Evolutionary conservation across 306 rosid species (phyloP), one percentile per base, ranked within the genome.

Genomic region (Gillenia trifoliata): DNA sequence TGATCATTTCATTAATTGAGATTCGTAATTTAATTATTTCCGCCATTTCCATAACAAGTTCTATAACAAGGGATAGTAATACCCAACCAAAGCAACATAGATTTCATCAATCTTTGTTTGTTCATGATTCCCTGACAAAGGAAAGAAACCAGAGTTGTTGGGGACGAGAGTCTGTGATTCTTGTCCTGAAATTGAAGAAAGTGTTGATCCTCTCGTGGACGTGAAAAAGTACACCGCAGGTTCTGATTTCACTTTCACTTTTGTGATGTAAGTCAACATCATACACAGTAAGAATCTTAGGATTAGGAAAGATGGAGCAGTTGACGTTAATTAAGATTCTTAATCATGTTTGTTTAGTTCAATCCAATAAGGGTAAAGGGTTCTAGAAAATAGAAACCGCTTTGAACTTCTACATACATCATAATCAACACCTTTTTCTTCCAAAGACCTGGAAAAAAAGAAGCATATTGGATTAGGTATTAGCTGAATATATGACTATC

Each of bases 231-330:
- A 2, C 65, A 60, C 16, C 7, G 12, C 71, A 68, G 38, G 17
- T 26, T 17, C 17, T 68, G 72, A 28, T 12, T n/a, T 68, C 61
- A 68, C 60, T 45, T 68, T 10, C 77, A 62, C 69, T 61, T 40
- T 33, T 61, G 38, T 41, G 41, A 68, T 47, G 59, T 28, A 28
- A 22, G 56, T 70, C 63, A 52, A 57, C 63, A 12, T 52, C 74
- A 29, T 68, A 31, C 26, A 64, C 6, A 15, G 70, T 63, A 22
- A 23, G 34, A 30, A 30, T 40, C 40, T 10, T 52, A 29, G 11
- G 11, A 57, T n/a, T 64, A 41, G 36, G 66, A 78, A 55, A 52
- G 25, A 79, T 79, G 78, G 82, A 72, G 82, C 30, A 30, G 78
- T 49, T 79, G 69, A 73, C 45, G 68, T 12, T 30, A 28, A 40